Base-by-base conservation (phyloP, 805 yeast genomes). In the Hanseniaspora meyeri region DNA sequence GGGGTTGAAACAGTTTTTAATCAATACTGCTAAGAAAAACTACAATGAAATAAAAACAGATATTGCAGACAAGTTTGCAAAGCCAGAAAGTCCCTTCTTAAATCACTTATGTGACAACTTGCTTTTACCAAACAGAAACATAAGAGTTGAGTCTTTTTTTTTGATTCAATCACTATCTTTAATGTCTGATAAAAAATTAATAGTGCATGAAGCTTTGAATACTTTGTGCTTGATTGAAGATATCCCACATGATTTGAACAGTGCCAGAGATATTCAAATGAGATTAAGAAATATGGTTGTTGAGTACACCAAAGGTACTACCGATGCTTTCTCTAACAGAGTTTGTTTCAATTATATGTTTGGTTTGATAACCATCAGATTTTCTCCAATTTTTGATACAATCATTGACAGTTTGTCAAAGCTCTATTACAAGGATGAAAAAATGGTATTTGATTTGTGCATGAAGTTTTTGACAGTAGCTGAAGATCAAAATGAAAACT, bases 331-430 rank as follows among this genome's bases (percentile, higher is more conserved):
- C 34, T 52, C 61, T 1, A 64, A 59, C 49, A 59, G 59, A 54
- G 69, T 61, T 43, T 73, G 78, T 36, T 71, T 77, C 40, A 74
- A 72, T 24, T 80, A 75, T 62, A 55, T 81, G 40, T 76, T 85
- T 61, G 97, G 97, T 37, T 74, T 85, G 59, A 69, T 90, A 45
- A 74, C 87, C 4, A 81, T 82, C 37, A 78, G 79, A 58, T 88
- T 91, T 62, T 85, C 87, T 57, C 97, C 97, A 0, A 76, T 85
- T 14, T 89, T 96, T 95, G 77, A 79, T 19, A 88, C 85, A 5
- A 85, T 85, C 1, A 70, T 75, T 55, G 91, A 83, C 59, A 75
- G 77, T 4, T 64, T 87, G 4, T 78, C 82, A 1, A 63, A 67
- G 3, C 67, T 83, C 10, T 68, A 73, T 14, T 70, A 65, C 17